Conservation (phyloP, 2,329 filamentous ascomycete species). For the Coniochaeta ligniaria region DNA sequence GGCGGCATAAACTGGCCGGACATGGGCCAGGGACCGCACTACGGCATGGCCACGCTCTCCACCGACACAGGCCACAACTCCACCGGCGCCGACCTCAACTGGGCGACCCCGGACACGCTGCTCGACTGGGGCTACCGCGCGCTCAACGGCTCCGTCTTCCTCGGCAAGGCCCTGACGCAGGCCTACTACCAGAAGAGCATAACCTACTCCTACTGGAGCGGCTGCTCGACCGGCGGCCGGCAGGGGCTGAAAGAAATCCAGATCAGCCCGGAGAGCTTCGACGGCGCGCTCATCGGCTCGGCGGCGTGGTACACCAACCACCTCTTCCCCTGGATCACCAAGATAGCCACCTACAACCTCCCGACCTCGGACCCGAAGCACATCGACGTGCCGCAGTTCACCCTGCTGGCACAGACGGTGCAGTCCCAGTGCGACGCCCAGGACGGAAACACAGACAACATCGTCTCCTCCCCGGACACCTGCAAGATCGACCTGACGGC, state of each 20-base stretch:
- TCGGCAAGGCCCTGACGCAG: constrained; percentile 34
- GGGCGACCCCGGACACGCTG: constrained; percentile 26
- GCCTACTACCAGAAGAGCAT: constrained; percentile 33
- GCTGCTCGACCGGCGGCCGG: constrained; percentile 53
- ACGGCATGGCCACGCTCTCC: constrained; percentile 31
- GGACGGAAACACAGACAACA: constrained; percentile 38
- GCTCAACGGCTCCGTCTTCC: constrained; percentile 37
- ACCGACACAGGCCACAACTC: constrained; percentile 32
- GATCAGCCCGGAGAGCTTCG: constrained; percentile 46
- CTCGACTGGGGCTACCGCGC: constrained; percentile 28
- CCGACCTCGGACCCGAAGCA: constrained; percentile 30
- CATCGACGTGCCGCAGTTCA: constrained; percentile 32
- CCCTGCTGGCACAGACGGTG: constrained; percentile 27
- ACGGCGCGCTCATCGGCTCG: constrained; percentile 46
- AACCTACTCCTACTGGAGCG: constrained; percentile 45
- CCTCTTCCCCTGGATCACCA: constrained; percentile 29
- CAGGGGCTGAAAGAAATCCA: constrained; percentile 50
- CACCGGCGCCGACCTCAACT: constrained; percentile 17
- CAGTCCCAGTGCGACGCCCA: constrained; percentile 37
- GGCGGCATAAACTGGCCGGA: constrained; percentile 15
- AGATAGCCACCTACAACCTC: constrained; percentile 35
- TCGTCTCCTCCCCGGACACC: constrained; percentile 34
- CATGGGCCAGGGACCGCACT: constrained; percentile 15
- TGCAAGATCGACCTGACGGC: constrained; percentile 31
- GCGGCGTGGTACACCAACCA: constrained; percentile 34